A percentile compares a stretch with the other conserved stretches of the same genome.
phyloP scores from a whole-genome alignment of 768 basidiomycete genomes.

The Phylloporus rhodoxanthus region DNA sequence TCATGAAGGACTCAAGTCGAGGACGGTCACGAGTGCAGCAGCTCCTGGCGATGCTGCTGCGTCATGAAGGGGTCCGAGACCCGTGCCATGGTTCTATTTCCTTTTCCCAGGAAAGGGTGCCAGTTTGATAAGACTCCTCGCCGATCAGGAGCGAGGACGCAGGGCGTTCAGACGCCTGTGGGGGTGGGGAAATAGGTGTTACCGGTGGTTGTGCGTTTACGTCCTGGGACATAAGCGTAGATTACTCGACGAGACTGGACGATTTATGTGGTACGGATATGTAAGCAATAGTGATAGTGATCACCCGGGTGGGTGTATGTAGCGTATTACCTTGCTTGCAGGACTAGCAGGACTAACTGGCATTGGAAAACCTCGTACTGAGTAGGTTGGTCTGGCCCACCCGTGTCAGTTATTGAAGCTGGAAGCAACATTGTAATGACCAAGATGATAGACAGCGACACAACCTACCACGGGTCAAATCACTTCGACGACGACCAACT shows the following conservation, averaged over 20 bases:
- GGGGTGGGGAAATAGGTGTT: constrained; percentile 15
- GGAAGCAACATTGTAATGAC: no score
- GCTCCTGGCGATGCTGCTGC: constrained; percentile 5
- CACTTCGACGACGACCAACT: no score
- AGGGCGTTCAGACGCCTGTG: constrained; percentile 14
- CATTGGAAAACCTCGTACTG: no score
- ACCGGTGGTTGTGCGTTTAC: constrained; percentile 4
- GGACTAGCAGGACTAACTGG: no score
- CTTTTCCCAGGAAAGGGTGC: not conserved
- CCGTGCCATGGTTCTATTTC: not conserved
- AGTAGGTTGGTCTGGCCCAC: no score
- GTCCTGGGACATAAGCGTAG: constrained; percentile 3
- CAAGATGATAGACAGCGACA: no score
- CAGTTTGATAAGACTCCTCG: constrained; percentile 3
- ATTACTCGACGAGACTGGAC: constrained; percentile 5
- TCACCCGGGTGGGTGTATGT: not conserved
- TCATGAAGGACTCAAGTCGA: constrained; percentile 29
- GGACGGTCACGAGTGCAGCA: constrained; percentile 1
- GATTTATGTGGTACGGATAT: constrained; percentile 6
- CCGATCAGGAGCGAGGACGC: constrained; percentile 17
- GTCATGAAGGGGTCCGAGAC: constrained; percentile 9
- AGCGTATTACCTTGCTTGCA: no score
- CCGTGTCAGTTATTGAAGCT: no score
- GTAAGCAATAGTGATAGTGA: constrained; percentile 16
- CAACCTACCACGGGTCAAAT: no score